A percentile compares a stretch with the other conserved stretches of the same genome.
phyloP scores from a whole-genome alignment of 2,329 filamentous ascomycete species.

The Didymella sp. region DNA sequence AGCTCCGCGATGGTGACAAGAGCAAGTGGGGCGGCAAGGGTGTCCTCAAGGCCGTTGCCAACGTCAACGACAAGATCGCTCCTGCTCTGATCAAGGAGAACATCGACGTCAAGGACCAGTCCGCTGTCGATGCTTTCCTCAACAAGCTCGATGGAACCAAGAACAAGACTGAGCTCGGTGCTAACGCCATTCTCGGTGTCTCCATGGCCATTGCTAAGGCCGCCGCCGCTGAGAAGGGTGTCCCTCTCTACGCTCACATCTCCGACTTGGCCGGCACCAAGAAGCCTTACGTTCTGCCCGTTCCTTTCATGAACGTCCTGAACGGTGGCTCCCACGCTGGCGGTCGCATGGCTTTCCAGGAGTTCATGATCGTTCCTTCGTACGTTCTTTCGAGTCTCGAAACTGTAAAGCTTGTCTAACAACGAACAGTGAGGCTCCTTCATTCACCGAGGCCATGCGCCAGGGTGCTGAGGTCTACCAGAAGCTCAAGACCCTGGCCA shows the following conservation, averaged over 20 bases:
- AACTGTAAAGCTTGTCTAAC: slow-evolving; percentile 23
- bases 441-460: slow-evolving; percentile 95
- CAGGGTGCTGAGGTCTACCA: slow-evolving; percentile 98
- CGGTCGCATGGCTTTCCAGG: slow-evolving; percentile 75
- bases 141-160: slow-evolving; percentile 62
- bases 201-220: slow-evolving; percentile 67
- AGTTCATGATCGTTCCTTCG: slow-evolving; percentile 63
- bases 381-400: slow-evolving; percentile 36
- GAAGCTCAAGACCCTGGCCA: slow-evolving; percentile 92
- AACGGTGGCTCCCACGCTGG: slow-evolving; percentile 90
- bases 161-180: slow-evolving; percentile 66
- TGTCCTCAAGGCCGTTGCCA: slow-evolving; percentile 63
- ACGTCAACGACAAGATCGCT: slow-evolving; percentile 63
- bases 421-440: slow-evolving; percentile 71
- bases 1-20: slow-evolving; percentile 62
- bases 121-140: slow-evolving; percentile 61
- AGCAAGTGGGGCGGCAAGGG: slow-evolving; percentile 62
- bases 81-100: slow-evolving; percentile 62
- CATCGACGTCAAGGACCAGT: slow-evolving; percentile 63
- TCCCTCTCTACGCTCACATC: slow-evolving; percentile 66
- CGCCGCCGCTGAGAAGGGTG: slow-evolving; percentile 61
- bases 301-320: slow-evolving; percentile 64
- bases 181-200: slow-evolving; percentile 67
- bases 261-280: slow-evolving; percentile 60
- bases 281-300: slow-evolving; percentile 63